Percentiles rank a stretch among this genome's conserved stretches.
phyloP scores from a whole-genome alignment of 768 basidiomycete genomes.

The Hebeloma cylindrosporum region DNA sequence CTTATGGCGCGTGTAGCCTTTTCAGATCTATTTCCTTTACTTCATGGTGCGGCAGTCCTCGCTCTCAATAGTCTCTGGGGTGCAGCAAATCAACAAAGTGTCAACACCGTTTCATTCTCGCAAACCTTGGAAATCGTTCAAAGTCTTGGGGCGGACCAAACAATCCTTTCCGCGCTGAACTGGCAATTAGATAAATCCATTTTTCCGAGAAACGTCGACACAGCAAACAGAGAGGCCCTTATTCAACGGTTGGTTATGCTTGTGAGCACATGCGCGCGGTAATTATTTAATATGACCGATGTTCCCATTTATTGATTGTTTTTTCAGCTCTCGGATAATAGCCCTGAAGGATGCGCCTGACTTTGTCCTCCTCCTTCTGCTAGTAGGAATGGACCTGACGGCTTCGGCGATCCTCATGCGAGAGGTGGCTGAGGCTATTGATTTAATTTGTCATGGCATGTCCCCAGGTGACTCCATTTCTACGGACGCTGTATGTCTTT shows the following conservation, averaged over 20 bases:
- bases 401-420: slow-evolving; percentile 43
- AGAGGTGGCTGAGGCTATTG: slow-evolving; percentile 48
- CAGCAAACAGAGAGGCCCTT: slow-evolving; percentile 28
- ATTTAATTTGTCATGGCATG: slow-evolving; percentile 45
- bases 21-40: slow-evolving; percentile 4
- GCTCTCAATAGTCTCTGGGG: slow-evolving; percentile 15
- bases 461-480: slow-evolving; percentile 29
- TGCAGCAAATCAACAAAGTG: slow-evolving; percentile 8
- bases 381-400: slow-evolving; percentile 57
- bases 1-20: slow-evolving; percentile 7
- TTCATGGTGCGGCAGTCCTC: slow-evolving; percentile 13
- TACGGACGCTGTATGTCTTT: slow-evolving; percentile 26
- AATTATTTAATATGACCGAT: slow-evolving; percentile 18
- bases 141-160: slow-evolving; percentile 44
- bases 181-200: slow-evolving; percentile 3
- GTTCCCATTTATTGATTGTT: background rate
- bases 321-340: slow-evolving; percentile 35
- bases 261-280: slow-evolving; percentile 47
- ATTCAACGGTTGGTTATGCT: slow-evolving; percentile 44
- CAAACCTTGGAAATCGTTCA: slow-evolving; percentile 38
- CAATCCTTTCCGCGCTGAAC: slow-evolving; percentile 25
- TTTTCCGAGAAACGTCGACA: slow-evolving; percentile 13
- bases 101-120: slow-evolving; percentile 33
- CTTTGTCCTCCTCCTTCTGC: slow-evolving; percentile 47
- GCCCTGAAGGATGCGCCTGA: slow-evolving; percentile 43